Percentiles rank a stretch among this genome's conserved stretches.
Evolutionary conservation across 805 yeast genomes (phyloP).

Genomic region (Schwanniomyces yamadae): DNA sequence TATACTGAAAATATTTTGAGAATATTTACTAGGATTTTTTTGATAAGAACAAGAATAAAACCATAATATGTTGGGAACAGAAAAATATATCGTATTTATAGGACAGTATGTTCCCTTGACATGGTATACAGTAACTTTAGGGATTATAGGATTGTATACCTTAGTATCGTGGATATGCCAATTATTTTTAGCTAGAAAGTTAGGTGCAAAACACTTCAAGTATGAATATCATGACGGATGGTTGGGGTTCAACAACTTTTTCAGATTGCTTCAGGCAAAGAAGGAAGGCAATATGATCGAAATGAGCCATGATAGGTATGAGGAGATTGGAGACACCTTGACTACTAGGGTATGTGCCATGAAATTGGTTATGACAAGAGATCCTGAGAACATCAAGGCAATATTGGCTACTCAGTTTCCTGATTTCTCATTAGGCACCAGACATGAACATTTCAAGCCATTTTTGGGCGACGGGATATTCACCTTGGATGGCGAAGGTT

Average conservation of each 20-base stretch:
- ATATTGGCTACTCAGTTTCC: slow-evolving; percentile 38
- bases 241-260: slow-evolving; percentile 13
- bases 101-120: too few species aligned
- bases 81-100: too few species aligned
- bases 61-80: too few species aligned
- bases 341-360: slow-evolving; percentile 10
- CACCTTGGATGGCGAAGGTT: slow-evolving; percentile 37
- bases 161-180: too few species aligned
- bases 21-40: too few species aligned
- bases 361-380: slow-evolving; percentile 25
- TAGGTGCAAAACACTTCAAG: slow-evolving; percentile 1
- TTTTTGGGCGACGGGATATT: slow-evolving; percentile 39
- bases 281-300: slow-evolving; percentile 16
- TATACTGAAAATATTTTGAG: too few species aligned
- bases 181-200: background rate
- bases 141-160: too few species aligned
- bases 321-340: slow-evolving; percentile 8
- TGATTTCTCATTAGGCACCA: slow-evolving; percentile 33
- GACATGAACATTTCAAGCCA: slow-evolving; percentile 32
- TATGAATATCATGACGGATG: slow-evolving; percentile 3
- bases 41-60: too few species aligned
- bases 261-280: slow-evolving; percentile 9
- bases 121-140: too few species aligned
- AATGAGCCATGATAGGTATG: slow-evolving; percentile 9
- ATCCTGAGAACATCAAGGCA: slow-evolving; percentile 39